A percentile compares a stretch with the other conserved stretches of the same genome.
Conservation (phyloP, 768 basidiomycete genomes). For the Tricholoma terreum region DNA sequence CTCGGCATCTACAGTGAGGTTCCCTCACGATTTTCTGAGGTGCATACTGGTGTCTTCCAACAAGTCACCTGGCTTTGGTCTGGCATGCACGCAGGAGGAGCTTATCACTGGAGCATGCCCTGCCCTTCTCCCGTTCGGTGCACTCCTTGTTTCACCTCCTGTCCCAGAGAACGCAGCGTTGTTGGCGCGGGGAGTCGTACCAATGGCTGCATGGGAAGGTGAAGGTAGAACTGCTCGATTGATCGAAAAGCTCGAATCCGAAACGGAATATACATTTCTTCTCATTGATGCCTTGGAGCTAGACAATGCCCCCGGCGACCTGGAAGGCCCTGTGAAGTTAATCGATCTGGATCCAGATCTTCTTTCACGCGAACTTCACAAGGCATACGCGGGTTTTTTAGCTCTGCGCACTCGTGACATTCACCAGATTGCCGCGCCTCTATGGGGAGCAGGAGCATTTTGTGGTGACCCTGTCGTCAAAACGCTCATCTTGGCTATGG, state of each 20-base stretch:
- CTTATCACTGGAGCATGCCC: constrained; percentile 30
- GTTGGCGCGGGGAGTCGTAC: constrained; percentile 19
- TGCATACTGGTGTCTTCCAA: constrained; percentile 30
- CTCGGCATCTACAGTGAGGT: constrained; percentile 18
- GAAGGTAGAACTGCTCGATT: constrained; percentile 24
- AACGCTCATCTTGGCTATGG: constrained; percentile 24
- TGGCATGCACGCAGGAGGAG: constrained; percentile 33
- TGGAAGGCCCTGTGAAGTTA: not conserved
- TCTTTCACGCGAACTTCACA: constrained; percentile 27
- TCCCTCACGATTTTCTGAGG: constrained; percentile 21
- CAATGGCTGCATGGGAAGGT: constrained; percentile 23
- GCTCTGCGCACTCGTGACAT: constrained; percentile 19
- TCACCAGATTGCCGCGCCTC: constrained; percentile 22
- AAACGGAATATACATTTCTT: constrained; percentile 20
- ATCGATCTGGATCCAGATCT: constrained; percentile 23
- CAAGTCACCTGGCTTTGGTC: constrained; percentile 30
- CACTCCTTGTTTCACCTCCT: constrained; percentile 29
- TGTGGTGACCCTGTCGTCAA: constrained; percentile 33
- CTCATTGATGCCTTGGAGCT: constrained; percentile 32
- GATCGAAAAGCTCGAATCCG: not conserved
- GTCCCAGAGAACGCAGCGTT: constrained; percentile 24
- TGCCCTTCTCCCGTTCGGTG: constrained; percentile 25
- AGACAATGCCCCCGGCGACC: constrained; percentile 9
- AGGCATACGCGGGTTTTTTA: constrained; percentile 25
- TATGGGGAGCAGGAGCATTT: constrained; percentile 36